Evolutionary conservation across 495 filamentous ascomycete genomes (phyloP).

Genomic region (Emericellopsis terricola): DNA sequence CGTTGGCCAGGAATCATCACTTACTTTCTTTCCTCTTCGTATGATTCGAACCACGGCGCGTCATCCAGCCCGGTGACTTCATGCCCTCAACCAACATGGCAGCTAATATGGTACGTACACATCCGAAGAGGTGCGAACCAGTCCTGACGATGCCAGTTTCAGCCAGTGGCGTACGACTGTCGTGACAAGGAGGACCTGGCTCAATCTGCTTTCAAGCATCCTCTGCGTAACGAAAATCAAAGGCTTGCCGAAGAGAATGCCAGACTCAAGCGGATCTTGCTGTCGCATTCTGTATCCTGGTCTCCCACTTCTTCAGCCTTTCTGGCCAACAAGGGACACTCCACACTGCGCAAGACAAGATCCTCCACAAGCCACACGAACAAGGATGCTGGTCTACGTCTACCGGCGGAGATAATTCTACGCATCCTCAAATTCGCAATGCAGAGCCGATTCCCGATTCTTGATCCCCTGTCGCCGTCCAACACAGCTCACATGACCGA

Average conservation of each 20-base stretch:
- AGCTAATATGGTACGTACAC: too few species aligned
- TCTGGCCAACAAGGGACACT: constrained; percentile 6
- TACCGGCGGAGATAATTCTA: constrained; percentile 25
- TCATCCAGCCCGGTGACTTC: too few species aligned
- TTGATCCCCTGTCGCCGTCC: constrained; percentile 24
- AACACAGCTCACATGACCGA: constrained; percentile 13
- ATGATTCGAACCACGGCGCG: too few species aligned
- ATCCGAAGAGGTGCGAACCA: too few species aligned
- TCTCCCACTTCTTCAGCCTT: constrained; percentile 6
- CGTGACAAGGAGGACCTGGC: constrained; percentile 24
- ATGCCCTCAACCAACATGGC: too few species aligned
- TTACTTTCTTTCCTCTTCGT: too few species aligned
- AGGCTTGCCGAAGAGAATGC: constrained; percentile 17
- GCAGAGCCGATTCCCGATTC: constrained; percentile 22
- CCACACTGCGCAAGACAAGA: constrained; percentile 1
- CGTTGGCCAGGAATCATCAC: too few species aligned
- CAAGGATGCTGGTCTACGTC: constrained; percentile 18
- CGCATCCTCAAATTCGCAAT: constrained; percentile 24
- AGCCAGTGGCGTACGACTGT: constrained; percentile 16
- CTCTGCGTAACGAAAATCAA: constrained; percentile 15
- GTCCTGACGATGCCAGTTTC: too few species aligned
- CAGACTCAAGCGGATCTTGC: constrained; percentile 19
- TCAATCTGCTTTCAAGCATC: constrained; percentile 19
- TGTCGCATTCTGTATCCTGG: constrained; percentile 20
- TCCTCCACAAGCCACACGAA: too few species aligned